These are phyloP conservation scores for Clonostachys solani DNA, from an alignment of 2,329 filamentous ascomycete species.

Conservation along the genomic window DNA sequence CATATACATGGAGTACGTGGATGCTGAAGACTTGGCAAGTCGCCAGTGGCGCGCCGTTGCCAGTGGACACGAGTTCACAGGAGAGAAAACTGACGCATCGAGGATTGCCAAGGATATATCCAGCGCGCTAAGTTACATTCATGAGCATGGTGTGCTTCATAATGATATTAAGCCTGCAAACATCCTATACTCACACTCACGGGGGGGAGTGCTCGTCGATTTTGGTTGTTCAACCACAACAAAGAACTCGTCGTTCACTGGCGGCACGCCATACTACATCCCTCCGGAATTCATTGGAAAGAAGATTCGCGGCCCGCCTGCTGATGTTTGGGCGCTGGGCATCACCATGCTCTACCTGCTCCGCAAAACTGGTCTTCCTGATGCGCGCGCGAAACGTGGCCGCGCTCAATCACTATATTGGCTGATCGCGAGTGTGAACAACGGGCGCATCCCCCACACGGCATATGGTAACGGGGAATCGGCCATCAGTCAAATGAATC, in stretches of 20 bases:
- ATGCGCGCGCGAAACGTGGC: constrained; percentile 39
- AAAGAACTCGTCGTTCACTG: constrained; percentile 39
- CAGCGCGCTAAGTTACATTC: constrained; percentile 51
- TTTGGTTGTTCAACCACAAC: constrained; percentile 51
- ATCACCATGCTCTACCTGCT: constrained; percentile 58
- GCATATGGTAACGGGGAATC: constrained; percentile 28
- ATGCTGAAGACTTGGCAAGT: constrained; percentile 47
- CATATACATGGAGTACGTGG: constrained; percentile 58
- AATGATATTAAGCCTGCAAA: constrained; percentile 62
- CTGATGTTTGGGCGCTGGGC: constrained; percentile 57
- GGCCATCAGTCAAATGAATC: constrained; percentile 48
- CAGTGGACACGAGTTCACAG: constrained; percentile 43
- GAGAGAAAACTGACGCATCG: constrained; percentile 40
- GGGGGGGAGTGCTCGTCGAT: constrained; percentile 56
- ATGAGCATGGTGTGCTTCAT: constrained; percentile 48
- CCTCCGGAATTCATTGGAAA: constrained; percentile 56
- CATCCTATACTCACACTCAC: constrained; percentile 53
- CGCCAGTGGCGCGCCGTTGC: constrained; percentile 42
- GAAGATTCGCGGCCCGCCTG: constrained; percentile 47
- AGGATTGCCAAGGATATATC: constrained; percentile 51
- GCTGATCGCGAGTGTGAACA: constrained; percentile 53
- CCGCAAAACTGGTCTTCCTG: constrained; percentile 50
- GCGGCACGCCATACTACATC: constrained; percentile 59
- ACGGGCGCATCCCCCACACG: constrained; percentile 19
- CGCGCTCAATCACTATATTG: constrained; percentile 50